Conservation (phyloP, 1,284 basidiomycete species). For the Termitomyces sp. region DNA sequence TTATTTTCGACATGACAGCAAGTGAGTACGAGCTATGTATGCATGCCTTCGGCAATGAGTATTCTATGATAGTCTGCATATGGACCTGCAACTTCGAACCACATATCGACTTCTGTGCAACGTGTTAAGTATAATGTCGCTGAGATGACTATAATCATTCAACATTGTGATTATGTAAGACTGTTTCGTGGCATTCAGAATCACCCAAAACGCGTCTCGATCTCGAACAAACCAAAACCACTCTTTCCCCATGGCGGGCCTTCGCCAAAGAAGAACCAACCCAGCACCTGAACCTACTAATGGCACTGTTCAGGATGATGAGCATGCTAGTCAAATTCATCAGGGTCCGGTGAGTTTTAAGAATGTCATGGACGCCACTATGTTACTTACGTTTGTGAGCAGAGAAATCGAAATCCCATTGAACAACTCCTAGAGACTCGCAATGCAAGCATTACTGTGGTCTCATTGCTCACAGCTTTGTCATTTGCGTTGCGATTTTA, state of each 20-base stretch:
- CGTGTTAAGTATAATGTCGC: too few species aligned
- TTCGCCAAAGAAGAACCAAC: constrained; percentile 14
- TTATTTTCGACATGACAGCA: too few species aligned
- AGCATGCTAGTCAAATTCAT: constrained; percentile 40
- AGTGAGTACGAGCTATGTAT: too few species aligned
- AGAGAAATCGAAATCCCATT: constrained; percentile 51
- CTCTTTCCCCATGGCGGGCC: constrained; percentile 16
- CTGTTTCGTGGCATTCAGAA: constrained; percentile 18
- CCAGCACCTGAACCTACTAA: constrained; percentile 12
- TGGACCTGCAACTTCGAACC: too few species aligned
- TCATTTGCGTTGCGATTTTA: constrained; percentile 86
- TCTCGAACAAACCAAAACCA: constrained; percentile 1
- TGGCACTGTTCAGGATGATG: constrained; percentile 39
- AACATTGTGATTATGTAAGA: constrained; percentile 15
- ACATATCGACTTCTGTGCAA: too few species aligned
- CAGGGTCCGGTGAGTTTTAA: constrained; percentile 37
- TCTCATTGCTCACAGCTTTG: constrained; percentile 61
- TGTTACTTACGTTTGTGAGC: constrained; percentile 4
- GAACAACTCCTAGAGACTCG: constrained; percentile 59
- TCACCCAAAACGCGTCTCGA: not conserved
- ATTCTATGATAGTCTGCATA: too few species aligned
- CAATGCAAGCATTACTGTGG: constrained; percentile 53
- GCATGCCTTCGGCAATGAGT: too few species aligned
- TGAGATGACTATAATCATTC: too few species aligned
- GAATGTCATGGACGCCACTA: not conserved